Conservation (phyloP, 1,139 yeast species). For the Lodderomyces theae region DNA sequence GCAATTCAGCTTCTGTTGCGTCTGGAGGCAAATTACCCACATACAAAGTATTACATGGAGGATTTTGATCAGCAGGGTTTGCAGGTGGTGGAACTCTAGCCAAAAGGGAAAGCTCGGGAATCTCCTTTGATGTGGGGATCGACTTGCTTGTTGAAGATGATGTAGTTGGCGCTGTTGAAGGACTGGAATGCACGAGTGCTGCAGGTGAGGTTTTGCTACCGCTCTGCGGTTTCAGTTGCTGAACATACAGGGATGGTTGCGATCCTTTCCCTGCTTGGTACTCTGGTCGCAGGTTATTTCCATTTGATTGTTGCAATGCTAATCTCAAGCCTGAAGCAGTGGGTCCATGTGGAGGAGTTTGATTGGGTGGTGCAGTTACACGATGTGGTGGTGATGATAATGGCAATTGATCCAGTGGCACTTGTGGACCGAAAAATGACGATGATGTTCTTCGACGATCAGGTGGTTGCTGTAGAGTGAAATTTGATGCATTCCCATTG, state of each 20-base stretch:
- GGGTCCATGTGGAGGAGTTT: slow-evolving; percentile 11
- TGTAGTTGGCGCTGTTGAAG: slow-evolving; percentile 17
- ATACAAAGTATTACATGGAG: slow-evolving; percentile 94
- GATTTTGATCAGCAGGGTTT: slow-evolving; percentile 98
- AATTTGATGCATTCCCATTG: slow-evolving; percentile 9
- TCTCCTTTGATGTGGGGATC: slow-evolving; percentile 27
- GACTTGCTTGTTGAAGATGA: slow-evolving; percentile 9
- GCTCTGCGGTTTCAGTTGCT: slow-evolving; percentile 3
- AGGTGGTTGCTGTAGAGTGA: slow-evolving; percentile 10
- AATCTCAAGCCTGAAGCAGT: slow-evolving; percentile 13
- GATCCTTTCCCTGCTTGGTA: slow-evolving; percentile 9
- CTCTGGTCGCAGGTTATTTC: slow-evolving; percentile 9
- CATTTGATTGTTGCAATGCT: slow-evolving; percentile 11
- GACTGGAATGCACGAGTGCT: slow-evolving; percentile 14
- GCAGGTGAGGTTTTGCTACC: slow-evolving; percentile 20
- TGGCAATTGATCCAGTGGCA: slow-evolving; percentile 8
- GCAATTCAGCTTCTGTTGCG: slow-evolving; percentile 89
- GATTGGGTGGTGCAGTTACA: slow-evolving; percentile 7
- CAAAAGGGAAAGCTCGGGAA: slow-evolving; percentile 70
- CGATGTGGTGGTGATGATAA: slow-evolving; percentile 2
- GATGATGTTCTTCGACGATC: slow-evolving; percentile 8
- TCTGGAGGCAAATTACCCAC: slow-evolving; percentile 98
- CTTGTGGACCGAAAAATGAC: slow-evolving; percentile 6
- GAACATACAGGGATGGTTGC: slow-evolving; percentile 6
- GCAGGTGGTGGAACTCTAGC: slow-evolving; percentile 94